Base-by-base conservation (phyloP, 805 yeast species). In the Metschnikowia corniflorae region DNA sequence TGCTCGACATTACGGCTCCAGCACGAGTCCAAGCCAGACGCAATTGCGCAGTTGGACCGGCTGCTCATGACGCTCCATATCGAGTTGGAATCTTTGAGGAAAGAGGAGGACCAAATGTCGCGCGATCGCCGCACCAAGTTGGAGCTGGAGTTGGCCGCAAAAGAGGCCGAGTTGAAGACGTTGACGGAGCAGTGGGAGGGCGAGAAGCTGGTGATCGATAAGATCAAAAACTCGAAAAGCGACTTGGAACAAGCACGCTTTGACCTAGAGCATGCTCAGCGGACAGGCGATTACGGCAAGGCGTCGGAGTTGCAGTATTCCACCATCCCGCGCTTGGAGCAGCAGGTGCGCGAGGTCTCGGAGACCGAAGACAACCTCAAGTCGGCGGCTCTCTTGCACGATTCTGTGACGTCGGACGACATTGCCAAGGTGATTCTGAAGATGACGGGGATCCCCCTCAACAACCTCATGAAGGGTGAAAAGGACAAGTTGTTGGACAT, bases 11-110 rank as follows among this genome's bases (percentile, higher is more conserved):
- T 91, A 40, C 71, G 98, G 47, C 68, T 91, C 41, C 98, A 91
- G 61, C 97, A 93, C 58, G 98, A 91, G 63, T 87, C 96, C 2
- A 89, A 88, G 57, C 98, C 98, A 0, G 98, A 91, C 55, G 86
- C 89, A 2, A 85, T 93, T 36, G 91, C 88, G 53, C 85, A 81
- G 31, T 70, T 91, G 40, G 97, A 91, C 58, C 77, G 97, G 44
- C 73, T 81, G 19, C 80, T 91, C 31, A 87, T 91, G 88, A 93
- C 96, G 4, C 82, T 93, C 43, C 89, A 89, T 61, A 93, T 93
- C 50, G 98, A 93, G 61, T 71, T 93, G 41, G 98, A 91, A 61
- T 87, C 97, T 0, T 70, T 93, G 53, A 78, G 91, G 53, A 93
- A 93, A 55, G 98, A 93, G 57, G 86, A 88, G 4, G 97, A 91